A percentile compares a stretch with the other conserved stretches of the same genome.
Evolutionary conservation across 2,329 filamentous ascomycete species (phyloP).

Genomic region (Calonectria multiphialidica): DNA sequence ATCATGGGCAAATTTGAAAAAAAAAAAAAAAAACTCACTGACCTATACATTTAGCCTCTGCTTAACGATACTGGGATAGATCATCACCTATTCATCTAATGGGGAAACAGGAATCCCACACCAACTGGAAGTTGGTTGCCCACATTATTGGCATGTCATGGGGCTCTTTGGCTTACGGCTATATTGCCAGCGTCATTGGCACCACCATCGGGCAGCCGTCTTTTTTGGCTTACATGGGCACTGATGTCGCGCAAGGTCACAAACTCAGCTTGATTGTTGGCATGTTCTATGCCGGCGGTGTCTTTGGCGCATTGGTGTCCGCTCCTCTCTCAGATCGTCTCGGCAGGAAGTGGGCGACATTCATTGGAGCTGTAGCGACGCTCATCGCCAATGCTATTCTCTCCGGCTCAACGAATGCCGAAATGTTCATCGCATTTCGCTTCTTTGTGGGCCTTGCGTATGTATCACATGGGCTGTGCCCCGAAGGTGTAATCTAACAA

Average conservation of each 20-base stretch:
- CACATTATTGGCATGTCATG: not conserved
- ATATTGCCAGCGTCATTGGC: not conserved
- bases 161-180: not conserved
- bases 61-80: too few species aligned
- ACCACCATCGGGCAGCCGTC: not conserved
- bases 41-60: too few species aligned
- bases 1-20: too few species aligned
- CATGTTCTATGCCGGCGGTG: not conserved
- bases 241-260: not conserved
- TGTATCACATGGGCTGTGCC: too few species aligned
- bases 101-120: too few species aligned
- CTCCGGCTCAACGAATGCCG: not conserved
- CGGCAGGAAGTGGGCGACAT: not conserved
- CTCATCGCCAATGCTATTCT: not conserved
- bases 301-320: not conserved
- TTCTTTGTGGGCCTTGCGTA: conserved; percentile 10
- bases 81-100: too few species aligned
- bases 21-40: too few species aligned
- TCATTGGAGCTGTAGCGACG: not conserved
- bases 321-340: not conserved
- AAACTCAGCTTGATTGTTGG: not conserved
- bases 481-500: too few species aligned
- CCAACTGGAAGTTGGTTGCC: too few species aligned
- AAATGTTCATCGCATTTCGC: conserved; percentile 18
- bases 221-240: not conserved